phyloP scores from a whole-genome alignment of 345 rosid genomes.

The Camelina sativa region DNA sequence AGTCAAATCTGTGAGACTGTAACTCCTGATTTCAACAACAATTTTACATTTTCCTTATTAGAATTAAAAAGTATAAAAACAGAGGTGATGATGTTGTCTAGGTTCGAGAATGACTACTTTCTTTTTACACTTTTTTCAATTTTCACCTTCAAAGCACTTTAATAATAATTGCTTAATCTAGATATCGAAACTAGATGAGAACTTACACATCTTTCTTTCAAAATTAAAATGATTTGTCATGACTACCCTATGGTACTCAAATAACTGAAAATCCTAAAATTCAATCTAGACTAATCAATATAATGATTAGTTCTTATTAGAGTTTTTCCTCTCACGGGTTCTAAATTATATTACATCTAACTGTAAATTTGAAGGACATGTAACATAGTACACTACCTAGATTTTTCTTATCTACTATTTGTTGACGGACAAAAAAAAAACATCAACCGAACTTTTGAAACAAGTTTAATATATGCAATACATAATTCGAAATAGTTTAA shows the following conservation, averaged over 20 bases:
- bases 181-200: not conserved
- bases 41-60: constrained; percentile 29
- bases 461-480: not conserved
- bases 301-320: no score
- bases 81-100: constrained; percentile 44
- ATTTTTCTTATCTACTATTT: no score
- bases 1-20: constrained; percentile 37
- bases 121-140: constrained; percentile 19
- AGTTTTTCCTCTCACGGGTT: not conserved
- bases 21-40: constrained; percentile 31
- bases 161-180: not conserved
- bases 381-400: no score
- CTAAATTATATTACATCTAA: not conserved
- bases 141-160: constrained; percentile 18
- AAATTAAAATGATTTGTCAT: not conserved
- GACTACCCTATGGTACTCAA: not conserved
- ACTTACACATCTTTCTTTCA: not conserved
- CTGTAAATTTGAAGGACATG: no score
- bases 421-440: no score
- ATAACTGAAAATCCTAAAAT: no score
- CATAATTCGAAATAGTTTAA: constrained; percentile 14
- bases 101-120: constrained; percentile 40
- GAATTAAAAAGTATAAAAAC: constrained; percentile 19
- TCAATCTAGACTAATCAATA: no score
- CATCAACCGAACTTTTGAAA: no score